Evolutionary conservation across 768 basidiomycete species (phyloP).

Genomic region (Leccinum obscurum): DNA sequence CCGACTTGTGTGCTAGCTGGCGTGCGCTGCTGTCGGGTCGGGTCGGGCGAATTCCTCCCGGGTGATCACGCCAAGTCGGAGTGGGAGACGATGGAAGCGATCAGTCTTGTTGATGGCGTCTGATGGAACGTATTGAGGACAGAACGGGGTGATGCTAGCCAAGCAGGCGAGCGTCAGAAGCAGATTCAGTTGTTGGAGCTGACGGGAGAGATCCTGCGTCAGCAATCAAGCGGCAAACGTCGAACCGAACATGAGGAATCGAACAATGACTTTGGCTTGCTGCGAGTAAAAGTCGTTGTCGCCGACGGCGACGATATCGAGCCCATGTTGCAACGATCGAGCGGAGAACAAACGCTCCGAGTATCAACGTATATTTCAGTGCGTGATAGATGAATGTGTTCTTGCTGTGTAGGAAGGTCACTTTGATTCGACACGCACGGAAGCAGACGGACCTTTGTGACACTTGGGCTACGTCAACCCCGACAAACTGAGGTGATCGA

Average conservation of each 20-base stretch:
- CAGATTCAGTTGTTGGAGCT: conserved; percentile 67
- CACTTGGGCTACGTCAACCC: conserved; percentile 21
- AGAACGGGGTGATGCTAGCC: conserved; percentile 72
- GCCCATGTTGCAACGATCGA: conserved; percentile 49
- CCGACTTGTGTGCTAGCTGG: conserved; percentile 81
- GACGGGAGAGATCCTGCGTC: conserved; percentile 1
- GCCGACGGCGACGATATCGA: conserved; percentile 82
- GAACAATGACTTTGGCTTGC: conserved; percentile 61
- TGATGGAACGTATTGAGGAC: conserved; percentile 56
- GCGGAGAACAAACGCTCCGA: conserved; percentile 55
- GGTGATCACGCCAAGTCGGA: conserved; percentile 71
- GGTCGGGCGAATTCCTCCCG: conserved; percentile 45
- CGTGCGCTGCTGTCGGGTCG: conserved; percentile 43
- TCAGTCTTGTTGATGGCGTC: conserved; percentile 93
- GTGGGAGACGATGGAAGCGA: conserved; percentile 89
- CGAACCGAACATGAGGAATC: neutral
- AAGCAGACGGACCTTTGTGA: conserved; percentile 24
- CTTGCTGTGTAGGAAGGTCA: conserved; percentile 39
- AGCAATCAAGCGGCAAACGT: neutral
- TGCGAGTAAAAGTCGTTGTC: conserved; percentile 99
- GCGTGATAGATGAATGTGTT: conserved; percentile 96
- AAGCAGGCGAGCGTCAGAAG: conserved; percentile 67
- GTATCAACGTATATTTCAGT: conserved; percentile 70
- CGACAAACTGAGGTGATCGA: too few species aligned
- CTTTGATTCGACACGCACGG: neutral